Base-by-base conservation (phyloP, 2,329 filamentous ascomycete genomes). In the Laburnicola sp. region DNA sequence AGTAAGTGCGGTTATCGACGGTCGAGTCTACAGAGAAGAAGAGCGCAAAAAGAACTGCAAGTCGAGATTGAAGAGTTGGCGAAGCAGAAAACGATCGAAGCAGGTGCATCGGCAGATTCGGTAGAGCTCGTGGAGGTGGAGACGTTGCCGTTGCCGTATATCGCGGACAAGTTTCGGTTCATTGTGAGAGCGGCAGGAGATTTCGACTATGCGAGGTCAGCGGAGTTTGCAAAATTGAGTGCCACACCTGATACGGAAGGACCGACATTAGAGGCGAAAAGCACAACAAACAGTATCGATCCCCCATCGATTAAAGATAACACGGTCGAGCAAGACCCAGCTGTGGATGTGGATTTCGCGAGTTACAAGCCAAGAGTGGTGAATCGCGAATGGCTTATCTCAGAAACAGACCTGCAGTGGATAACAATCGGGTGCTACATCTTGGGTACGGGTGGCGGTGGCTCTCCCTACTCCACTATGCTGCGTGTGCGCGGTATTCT, bases 181-280 rank as follows among this genome's bases (percentile, higher is more conserved):
- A 73, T 86, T 11, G 79, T 85, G 7, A 75, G 81, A 43, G 83
- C 83, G 2, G 82, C 80, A 0, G 84, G 84, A 3, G 74, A 78
- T 40, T 69, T 79, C 11, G 74, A 76, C 51, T 72, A 65, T 38
- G 62, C 65, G 26, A 59, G 66, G 7, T 60, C 68, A 23, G 56
- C 56, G 26, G 64, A 66, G 32, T 68, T 68, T 42, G 50, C 58
- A 11, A 46, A 64, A n/a, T 38, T 63, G 6, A 54, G 69, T 23
- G 48, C 63, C 21, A 55, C 45, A 0, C 64, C 66, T 31, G 60
- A 55, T 1, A 57, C 57, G 3, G 62, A 62, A 6, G 56, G 47
- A 8, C n/a, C 48, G 9, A 54, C 50, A 28, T 45, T 39, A 26
- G 23, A 47, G 56, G n/a, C 30, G 36, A 48, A 53, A 32, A 35